These are phyloP conservation scores for Apocynum venetum DNA, from an alignment of 257 asterid species.

Conservation along the genomic window DNA sequence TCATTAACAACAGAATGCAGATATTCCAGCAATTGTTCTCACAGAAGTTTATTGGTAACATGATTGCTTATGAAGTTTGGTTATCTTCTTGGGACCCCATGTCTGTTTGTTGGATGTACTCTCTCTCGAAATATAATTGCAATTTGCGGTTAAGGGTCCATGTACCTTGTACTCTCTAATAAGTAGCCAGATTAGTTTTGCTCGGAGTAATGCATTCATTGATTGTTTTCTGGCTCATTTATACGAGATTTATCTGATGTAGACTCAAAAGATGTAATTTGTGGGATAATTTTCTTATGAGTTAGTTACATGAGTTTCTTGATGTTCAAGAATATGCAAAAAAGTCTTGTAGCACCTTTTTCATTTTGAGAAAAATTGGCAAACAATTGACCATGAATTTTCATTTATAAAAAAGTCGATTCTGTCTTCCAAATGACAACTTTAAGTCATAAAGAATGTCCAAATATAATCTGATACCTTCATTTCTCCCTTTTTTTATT, in stretches of 20 bases:
- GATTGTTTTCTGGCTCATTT: not conserved
- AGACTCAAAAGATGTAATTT: not conserved
- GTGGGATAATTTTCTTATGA: not conserved
- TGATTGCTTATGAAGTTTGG: not conserved
- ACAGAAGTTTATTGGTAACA: not conserved
- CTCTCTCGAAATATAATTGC: not conserved
- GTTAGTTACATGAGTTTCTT: not conserved
- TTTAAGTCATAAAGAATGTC: no score
- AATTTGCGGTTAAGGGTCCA: not conserved
- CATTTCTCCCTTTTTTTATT: no score
- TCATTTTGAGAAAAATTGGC: no score
- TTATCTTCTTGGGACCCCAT: not conserved
- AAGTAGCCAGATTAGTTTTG: not conserved
- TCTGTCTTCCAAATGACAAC: no score
- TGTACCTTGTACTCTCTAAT: not conserved
- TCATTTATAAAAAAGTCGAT: no score
- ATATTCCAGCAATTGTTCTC: conserved; percentile 2
- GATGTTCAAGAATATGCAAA: not conserved
- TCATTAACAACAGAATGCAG: not conserved
- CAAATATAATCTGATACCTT: no score
- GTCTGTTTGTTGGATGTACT: not conserved
- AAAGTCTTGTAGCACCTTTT: not conserved
- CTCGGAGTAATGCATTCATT: not conserved
- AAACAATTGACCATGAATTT: no score
- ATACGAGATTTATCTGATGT: not conserved